Evolutionary conservation across 78 protist genomes (phyloP).

Genomic region (Dictyostelium purpureum): DNA sequence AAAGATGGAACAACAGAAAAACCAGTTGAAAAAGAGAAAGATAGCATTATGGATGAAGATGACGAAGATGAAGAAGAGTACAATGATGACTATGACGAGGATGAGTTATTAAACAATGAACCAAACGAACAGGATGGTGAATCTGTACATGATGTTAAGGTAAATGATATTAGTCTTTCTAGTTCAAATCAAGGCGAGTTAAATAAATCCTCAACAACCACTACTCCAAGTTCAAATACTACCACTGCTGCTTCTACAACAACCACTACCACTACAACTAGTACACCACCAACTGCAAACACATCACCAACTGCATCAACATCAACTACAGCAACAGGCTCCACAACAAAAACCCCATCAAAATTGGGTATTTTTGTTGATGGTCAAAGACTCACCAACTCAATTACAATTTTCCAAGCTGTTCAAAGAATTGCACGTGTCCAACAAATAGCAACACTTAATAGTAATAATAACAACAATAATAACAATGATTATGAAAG

Average conservation of each 20-base stretch:
- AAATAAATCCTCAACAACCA: neutral
- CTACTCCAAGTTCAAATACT: neutral
- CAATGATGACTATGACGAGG: slow-evolving; percentile 67
- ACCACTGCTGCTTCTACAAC: neutral
- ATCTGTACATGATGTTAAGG: slow-evolving; percentile 71
- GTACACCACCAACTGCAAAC: neutral
- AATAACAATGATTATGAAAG: neutral
- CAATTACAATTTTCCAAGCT: slow-evolving; percentile 61
- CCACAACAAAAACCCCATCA: neutral
- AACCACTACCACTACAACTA: neutral
- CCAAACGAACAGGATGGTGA: slow-evolving; percentile 42
- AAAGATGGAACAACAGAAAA: neutral
- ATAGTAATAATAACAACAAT: slow-evolving; percentile 19
- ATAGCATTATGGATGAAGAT: slow-evolving; percentile 1
- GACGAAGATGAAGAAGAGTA: slow-evolving; percentile 58
- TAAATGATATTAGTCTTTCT: slow-evolving; percentile 11
- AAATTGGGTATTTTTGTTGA: slow-evolving; percentile 58
- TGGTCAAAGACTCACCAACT: slow-evolving; percentile 53
- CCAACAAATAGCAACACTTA: neutral
- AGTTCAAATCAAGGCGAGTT: slow-evolving; percentile 9
- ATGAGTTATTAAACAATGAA: slow-evolving; percentile 27
- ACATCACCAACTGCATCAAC: slow-evolving; percentile 2
- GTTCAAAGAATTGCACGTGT: slow-evolving; percentile 46
- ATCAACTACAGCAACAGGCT: slow-evolving; percentile 33
- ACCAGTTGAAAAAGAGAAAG: neutral